Percentiles rank a stretch among this genome's conserved stretches.
phyloP scores from a whole-genome alignment of 192 early-diverging fungal species.

The Podila minutissima region DNA sequence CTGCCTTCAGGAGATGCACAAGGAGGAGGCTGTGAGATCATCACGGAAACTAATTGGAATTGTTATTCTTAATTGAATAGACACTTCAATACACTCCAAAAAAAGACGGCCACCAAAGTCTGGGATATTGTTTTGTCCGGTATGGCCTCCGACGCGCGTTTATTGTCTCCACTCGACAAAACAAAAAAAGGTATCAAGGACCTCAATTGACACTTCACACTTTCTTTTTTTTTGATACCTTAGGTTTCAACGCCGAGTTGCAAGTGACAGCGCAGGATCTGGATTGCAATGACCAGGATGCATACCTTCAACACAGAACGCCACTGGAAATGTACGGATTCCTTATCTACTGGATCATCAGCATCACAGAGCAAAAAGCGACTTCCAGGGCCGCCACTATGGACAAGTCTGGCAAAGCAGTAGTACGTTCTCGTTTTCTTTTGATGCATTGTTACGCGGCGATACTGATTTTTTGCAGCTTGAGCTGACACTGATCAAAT shows the following conservation, averaged over 20 bases:
- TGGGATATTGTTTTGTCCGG: constrained; percentile 52
- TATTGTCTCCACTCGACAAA: not conserved
- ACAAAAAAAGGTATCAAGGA: not conserved
- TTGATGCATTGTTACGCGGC: not conserved
- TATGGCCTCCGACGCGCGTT: not conserved
- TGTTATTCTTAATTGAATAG: constrained; percentile 3
- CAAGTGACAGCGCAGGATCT: constrained; percentile 68
- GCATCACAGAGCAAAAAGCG: constrained; percentile 68
- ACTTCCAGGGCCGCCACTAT: constrained; percentile 52
- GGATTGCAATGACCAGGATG: constrained; percentile 72
- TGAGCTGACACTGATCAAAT: not conserved
- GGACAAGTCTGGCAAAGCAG: constrained; percentile 38
- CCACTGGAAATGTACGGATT: constrained; percentile 87
- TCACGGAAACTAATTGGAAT: too few relatives aligned
- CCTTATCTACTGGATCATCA: constrained; percentile 84
- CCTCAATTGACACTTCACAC: not conserved
- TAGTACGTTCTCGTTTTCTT: not conserved
- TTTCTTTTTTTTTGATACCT: not conserved
- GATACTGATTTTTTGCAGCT: not conserved
- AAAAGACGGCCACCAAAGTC: constrained; percentile 37
- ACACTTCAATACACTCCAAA: constrained; percentile 42
- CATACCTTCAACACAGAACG: constrained; percentile 70
- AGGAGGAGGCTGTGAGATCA: too few relatives aligned
- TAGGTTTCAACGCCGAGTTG: constrained; percentile 76
- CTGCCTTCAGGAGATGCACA: too few relatives aligned